Evolutionary conservation across 1,284 basidiomycete genomes (phyloP), one percentile per base, ranked within the genome.

Genomic region (Ustilago hordei): DNA sequence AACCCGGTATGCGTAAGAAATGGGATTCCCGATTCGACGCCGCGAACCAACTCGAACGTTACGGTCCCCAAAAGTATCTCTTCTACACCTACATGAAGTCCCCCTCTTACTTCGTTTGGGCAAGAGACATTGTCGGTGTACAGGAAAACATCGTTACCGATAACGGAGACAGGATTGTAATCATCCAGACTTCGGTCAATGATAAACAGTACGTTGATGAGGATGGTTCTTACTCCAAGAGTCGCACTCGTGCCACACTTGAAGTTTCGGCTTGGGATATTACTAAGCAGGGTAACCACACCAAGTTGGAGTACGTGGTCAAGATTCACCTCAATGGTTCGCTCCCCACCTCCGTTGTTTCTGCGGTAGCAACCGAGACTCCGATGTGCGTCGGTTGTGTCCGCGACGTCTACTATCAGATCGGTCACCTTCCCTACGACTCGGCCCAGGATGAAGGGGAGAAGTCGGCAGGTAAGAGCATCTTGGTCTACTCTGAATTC

Each of bases 51-150:
- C 72, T 78, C 53, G 72, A 78, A 45, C 62, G 76, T 0, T 78
- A 75, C 59, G 54, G 61, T 28, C 19, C 71, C 7, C 64, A 78
- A 36, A 31, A 64, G 55, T 78, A 52, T 54, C 60, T 73, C 8
- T 78, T 84, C 61, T 84, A 84, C 75, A 78, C 75, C 36, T 74
- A 79, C 55, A 69, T 82, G 65, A 83, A 83, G 69, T 77, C 75
- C 19, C 81, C 81, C 8, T 75, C 70, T 11, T 83, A 81, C 76
- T 83, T 84, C 57, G 73, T 84, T 28, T 84, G 81, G 81, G 78
- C 81, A 8, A 59, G 82, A 23, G 82, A 84, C 75, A 82, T 84
- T 55, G 78, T 72, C 11, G 81, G 80, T 56, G 66, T 83, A 8
- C 82, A 84, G 69, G 73, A 83, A 52, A 79, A 81, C 68, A 53